Base-by-base conservation (phyloP, 2,329 filamentous ascomycete species). In the Elsinoe fawcettii region DNA sequence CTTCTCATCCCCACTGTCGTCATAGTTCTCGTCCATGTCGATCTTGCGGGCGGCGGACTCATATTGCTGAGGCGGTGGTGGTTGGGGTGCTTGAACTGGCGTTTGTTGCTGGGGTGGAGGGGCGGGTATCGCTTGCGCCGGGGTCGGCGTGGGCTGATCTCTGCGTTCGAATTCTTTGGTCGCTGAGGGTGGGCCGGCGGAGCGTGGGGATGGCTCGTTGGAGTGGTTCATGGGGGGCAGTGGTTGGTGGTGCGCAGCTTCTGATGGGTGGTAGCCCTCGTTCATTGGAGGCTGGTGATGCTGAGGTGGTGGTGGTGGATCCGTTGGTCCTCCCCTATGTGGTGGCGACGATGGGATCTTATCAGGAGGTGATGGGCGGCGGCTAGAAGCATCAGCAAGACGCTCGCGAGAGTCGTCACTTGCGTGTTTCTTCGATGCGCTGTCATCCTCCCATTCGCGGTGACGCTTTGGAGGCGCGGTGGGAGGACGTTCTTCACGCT, bases 11-110 rank as follows among this genome's bases (percentile, higher is more conserved):
- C 83, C 89, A 58, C 91, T 92, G 66, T 97, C 92, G 69, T 97
- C 92, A 66, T 99, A 97, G 69, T 97, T 88, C 70, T 99, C 93
- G 64, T 99, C 91, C 18, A 97, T 88, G 5, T 97, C 92, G 83
- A 99, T 95, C 72, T 95, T 95, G 20, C 93, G 81, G 18, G 90
- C 90, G 32, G 93, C 90, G 55, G 90, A 88, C 73, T 97, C 92
- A 58, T 84, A 85, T 16, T 78, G 71, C 16, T 62, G 60, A n/a
- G 63, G 66, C 5, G 57, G 58, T 12, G 60, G 34, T 3, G 34
- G 60, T 34, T 58, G 56, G 5, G 59, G 51, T 18, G 60, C 41
- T 16, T 59, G 58, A 18, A 51, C 39, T 14, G 39, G 58, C 37
- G 58, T 56, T 16, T 23, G 37, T 11, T 37, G 46, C 12, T 34